These are phyloP conservation scores for Letharia columbiana DNA, from an alignment of 495 filamentous ascomycete genomes.

Conservation along the genomic window DNA sequence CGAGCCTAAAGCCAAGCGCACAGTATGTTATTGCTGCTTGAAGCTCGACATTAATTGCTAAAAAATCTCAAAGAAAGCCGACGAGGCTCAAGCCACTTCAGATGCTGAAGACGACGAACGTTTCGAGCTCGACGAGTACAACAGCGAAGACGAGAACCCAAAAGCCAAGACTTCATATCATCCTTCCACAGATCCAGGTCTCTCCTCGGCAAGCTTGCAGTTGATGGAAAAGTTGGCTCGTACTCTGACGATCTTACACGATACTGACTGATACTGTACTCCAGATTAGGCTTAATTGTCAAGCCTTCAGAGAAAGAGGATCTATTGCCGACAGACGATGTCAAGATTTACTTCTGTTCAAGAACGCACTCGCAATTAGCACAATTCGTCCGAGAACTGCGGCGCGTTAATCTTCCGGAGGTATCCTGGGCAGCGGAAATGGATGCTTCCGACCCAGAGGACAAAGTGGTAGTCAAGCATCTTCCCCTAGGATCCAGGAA, in stretches of 20 bases:
- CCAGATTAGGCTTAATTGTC: slow-evolving; percentile 29
- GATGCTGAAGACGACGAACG: slow-evolving; percentile 54
- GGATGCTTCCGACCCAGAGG: slow-evolving; percentile 38
- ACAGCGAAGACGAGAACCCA: slow-evolving; percentile 52
- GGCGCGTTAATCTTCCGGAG: slow-evolving; percentile 69
- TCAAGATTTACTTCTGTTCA: slow-evolving; percentile 90
- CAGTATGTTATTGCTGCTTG: slow-evolving; percentile 13
- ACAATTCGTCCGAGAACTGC: slow-evolving; percentile 86
- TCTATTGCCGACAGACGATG: slow-evolving; percentile 46
- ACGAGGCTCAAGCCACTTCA: slow-evolving; percentile 26
- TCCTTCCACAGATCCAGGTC: slow-evolving; percentile 26
- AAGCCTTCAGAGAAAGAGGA: slow-evolving; percentile 36
- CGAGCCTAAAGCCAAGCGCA: slow-evolving; percentile 43
- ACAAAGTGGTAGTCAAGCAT: slow-evolving; percentile 60
- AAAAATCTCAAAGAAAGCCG: slow-evolving; percentile 29
- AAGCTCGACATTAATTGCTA: background rate
- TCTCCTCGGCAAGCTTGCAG: slow-evolving; percentile 55
- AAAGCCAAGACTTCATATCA: slow-evolving; percentile 22
- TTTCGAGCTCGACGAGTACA: slow-evolving; percentile 73
- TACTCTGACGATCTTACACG: background rate
- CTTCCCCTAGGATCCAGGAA: slow-evolving; percentile 83
- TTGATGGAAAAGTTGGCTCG: slow-evolving; percentile 50
- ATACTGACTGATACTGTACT: slow-evolving; percentile 12
- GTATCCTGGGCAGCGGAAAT: slow-evolving; percentile 34
- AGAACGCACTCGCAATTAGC: slow-evolving; percentile 90